These are phyloP conservation scores for Barnettozyma sp. DNA, from an alignment of 805 yeast genomes.

Conservation along the genomic window DNA sequence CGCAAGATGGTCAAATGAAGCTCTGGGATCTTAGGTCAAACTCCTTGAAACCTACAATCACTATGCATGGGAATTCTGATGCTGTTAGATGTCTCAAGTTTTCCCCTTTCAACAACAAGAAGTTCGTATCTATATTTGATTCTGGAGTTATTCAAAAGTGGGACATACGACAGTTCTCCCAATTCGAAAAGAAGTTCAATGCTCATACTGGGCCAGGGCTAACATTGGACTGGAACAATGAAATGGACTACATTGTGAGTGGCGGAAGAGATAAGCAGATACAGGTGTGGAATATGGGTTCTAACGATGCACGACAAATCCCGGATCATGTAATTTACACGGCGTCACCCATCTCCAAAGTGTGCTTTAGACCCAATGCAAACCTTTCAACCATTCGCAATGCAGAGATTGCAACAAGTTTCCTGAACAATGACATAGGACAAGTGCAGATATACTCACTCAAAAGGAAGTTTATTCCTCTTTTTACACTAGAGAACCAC, in stretches of 20 bases:
- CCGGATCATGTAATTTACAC: conserved; percentile 73
- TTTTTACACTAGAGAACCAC: conserved; percentile 44
- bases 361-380: conserved; percentile 51
- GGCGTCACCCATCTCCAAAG: conserved; percentile 73
- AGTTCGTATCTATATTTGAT: conserved; percentile 77
- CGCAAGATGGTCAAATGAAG: conserved; percentile 74
- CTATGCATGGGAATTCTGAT: conserved; percentile 61
- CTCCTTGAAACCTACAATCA: conserved; percentile 39
- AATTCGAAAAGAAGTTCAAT: conserved; percentile 63
- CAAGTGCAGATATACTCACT: conserved; percentile 64
- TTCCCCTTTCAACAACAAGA: conserved; percentile 45
- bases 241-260: conserved; percentile 69
- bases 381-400: conserved; percentile 35
- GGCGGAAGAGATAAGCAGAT: conserved; percentile 89
- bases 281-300: conserved; percentile 63
- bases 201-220: conserved; percentile 92
- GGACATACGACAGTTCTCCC: conserved; percentile 68
- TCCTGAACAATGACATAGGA: conserved; percentile 55
- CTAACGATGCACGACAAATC: conserved; percentile 29
- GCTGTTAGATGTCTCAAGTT: conserved; percentile 54
- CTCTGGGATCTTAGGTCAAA: conserved; percentile 63
- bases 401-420: conserved; percentile 69
- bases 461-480: conserved; percentile 66
- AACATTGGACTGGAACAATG: conserved; percentile 84
- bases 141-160: conserved; percentile 81